Percentiles rank a stretch among this genome's conserved stretches.
These are phyloP conservation scores for Xylaria sp. DNA, from an alignment of 2,329 filamentous ascomycete species.

Conservation along the genomic window DNA sequence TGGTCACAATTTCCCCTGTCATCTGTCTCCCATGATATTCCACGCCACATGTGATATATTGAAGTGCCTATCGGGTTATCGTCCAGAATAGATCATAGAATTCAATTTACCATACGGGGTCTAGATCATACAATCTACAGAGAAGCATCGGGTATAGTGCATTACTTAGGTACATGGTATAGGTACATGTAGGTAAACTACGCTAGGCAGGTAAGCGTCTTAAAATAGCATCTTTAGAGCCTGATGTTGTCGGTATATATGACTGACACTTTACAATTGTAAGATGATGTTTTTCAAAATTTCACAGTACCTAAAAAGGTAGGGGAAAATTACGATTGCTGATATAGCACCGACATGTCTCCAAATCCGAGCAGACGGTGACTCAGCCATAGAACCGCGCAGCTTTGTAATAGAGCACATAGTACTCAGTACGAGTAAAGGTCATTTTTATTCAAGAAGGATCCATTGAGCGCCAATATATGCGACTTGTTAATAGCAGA, in stretches of 20 bases:
- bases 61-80: neutral
- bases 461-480: neutral
- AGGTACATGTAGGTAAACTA: neutral
- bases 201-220: neutral
- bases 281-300: neutral
- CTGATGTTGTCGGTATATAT: too few species aligned
- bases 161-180: neutral
- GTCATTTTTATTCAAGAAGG: neutral
- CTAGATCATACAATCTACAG: neutral
- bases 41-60: conserved; percentile 2
- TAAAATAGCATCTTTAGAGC: too few species aligned
- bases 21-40: neutral
- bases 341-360: too few species aligned
- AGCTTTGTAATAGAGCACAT: neutral
- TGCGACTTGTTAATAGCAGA: neutral
- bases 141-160: neutral
- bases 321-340: neutral
- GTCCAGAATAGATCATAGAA: neutral
- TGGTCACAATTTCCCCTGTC: conserved; percentile 4
- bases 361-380: too few species aligned
- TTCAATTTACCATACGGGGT: neutral
- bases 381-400: neutral
- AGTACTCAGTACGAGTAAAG: neutral
- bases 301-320: neutral
- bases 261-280: neutral